Base-by-base conservation (phyloP, 192 early-diverging fungal genomes). In the Rhizophlyctis rosea region DNA sequence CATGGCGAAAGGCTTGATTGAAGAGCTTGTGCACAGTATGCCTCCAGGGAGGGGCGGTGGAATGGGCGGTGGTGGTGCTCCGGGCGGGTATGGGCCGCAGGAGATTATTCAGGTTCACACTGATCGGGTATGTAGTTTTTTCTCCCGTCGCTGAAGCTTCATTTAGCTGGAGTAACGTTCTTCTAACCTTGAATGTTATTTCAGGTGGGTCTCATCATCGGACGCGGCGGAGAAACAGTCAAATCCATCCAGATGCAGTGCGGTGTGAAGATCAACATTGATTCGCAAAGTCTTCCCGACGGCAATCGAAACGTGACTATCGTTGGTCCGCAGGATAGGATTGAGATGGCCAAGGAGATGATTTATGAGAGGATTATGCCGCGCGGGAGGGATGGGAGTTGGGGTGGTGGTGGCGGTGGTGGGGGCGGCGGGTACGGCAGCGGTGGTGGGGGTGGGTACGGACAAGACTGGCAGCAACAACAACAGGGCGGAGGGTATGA, bases 151-250 rank as follows among this genome's bases (percentile, higher is more conserved):
- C 50, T 24, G 50, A 52, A 7, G 50, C 9, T 47, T 47, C n/a
- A 13, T 29, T 1, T n/a, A 48, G 47, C 18, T 86, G 34, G 81
- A 76, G 23, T 65, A 80, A 14, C 76, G 81, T 24, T 79, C 79
- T 55, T 82, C 77, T 57, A 73, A 71, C 68, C 67, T 73, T 74
- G 72, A 11, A 33, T 57, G 14, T 21, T 24, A 29, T 1, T 34
- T 64, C 24, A 87, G 58, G 91, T 95, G 5, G 93, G 93, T 0
- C 74, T 95, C 34, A 86, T 95, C 4, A 95, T 95, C 73, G 78
- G 78, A 7, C 47, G 57, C 18, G 73, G 85, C 28, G 93, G 93
- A 5, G 89, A 89, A 54, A 89, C 88, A 58, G 68, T 96, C 63
- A 85, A 88, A 64, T 65, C 78, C 51, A 86, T 96, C 62, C 89